phyloP scores from a whole-genome alignment of 768 basidiomycete species.

The Macrocybe gigantea region DNA sequence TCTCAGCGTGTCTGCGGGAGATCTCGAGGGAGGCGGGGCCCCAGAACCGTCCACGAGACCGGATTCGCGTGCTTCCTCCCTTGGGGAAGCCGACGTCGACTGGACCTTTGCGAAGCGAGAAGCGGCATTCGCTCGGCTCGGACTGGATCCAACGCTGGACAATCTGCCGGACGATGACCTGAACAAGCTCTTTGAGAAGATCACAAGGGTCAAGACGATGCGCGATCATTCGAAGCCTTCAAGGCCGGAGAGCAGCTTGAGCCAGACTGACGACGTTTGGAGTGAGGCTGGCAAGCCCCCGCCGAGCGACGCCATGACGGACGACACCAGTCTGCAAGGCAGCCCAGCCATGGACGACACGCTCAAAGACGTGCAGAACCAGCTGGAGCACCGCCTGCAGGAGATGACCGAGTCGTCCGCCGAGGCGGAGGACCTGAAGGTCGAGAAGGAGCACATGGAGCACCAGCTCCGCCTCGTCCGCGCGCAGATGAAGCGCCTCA shows the following conservation, averaged over 20 bases:
- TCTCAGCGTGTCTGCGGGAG: slow-evolving; percentile 57
- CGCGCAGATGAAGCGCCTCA: slow-evolving; percentile 74
- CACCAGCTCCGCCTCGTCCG: slow-evolving; percentile 79
- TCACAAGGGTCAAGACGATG: slow-evolving; percentile 86
- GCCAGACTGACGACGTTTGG: slow-evolving; percentile 84
- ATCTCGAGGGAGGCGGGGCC: slow-evolving; percentile 41
- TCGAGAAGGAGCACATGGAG: slow-evolving; percentile 92
- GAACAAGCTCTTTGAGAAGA: slow-evolving; percentile 90
- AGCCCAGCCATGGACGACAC: slow-evolving; percentile 66
- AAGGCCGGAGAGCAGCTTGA: slow-evolving; percentile 87
- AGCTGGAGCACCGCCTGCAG: slow-evolving; percentile 69
- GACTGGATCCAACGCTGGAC: slow-evolving; percentile 85
- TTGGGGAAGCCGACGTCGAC: slow-evolving; percentile 74
- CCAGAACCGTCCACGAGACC: slow-evolving; percentile 59
- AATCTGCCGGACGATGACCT: slow-evolving; percentile 93
- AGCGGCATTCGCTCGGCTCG: slow-evolving; percentile 82
- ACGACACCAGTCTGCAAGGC: slow-evolving; percentile 73
- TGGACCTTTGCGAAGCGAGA: slow-evolving; percentile 98
- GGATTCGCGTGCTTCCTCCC: slow-evolving; percentile 68
- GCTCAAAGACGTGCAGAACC: slow-evolving; percentile 66
- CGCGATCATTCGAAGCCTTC: slow-evolving; percentile 68
- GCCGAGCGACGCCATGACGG: slow-evolving; percentile 74
- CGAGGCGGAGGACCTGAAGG: slow-evolving; percentile 81
- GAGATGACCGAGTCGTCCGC: slow-evolving; percentile 44
- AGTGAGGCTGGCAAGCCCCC: slow-evolving; percentile 81